Base-by-base conservation (phyloP, 2,329 filamentous ascomycete species). In the Ophiostoma ulmi region DNA sequence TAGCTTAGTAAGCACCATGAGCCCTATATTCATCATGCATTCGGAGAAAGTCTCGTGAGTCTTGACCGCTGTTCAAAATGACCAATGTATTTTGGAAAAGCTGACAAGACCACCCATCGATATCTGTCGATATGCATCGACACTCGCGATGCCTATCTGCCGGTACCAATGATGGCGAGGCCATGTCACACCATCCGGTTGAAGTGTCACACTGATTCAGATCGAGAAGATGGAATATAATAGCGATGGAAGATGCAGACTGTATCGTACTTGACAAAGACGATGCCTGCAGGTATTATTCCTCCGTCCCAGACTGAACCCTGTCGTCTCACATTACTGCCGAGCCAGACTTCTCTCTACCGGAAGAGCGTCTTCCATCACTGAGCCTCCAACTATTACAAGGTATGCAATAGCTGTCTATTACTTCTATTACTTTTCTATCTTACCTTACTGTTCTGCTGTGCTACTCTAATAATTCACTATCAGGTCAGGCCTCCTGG, bases 131-230 rank as follows among this genome's bases (percentile, higher is more conserved):
- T 17, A 26, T 7, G 17, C 2, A 55, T 55, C 48, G 6, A 22
- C 48, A 26, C 48, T 26, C 8, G 4, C n/a, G 8, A 26, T 26
- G 22, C 52, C 52, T n/a, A 26, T 58, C 52, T 58, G 17, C n/a
- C 52, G 52, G 52, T 13, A 58, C 52, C 44, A 48, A 20, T 17
- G 41, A 17, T 13, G 22, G 20, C 44, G 6, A 48, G 44, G 44
- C 44, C 52, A 10, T 58, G 48, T 11, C 48, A 58, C n/a, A 58
- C 48, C 52, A 58, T 26, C 44, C 52, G 52, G 52, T 26, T 26
- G 48, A 58, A 58, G 52, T 55, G 52, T 58, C 52, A 31, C 52
- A 58, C 52, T 58, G 52, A 58, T 17, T 58, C 52, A 58, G n/a
- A 58, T 26, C 41, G 41, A 44, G 41, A 17, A 14, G 38, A 26